phyloP scores from a whole-genome alignment of 352 stramenopile genomes.

The Globisporangium canariense region DNA sequence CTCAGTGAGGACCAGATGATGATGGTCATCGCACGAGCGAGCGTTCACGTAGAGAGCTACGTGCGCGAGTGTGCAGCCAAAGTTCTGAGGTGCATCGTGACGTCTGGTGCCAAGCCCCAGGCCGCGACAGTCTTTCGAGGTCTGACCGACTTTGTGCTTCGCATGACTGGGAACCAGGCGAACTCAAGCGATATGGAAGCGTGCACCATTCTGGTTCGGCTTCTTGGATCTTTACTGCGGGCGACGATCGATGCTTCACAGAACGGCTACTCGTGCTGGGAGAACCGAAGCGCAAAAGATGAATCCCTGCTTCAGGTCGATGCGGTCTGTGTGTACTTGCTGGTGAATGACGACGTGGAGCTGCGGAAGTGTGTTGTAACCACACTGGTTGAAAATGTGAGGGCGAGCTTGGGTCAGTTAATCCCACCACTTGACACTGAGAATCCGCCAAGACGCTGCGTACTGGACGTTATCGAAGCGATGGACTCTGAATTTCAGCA shows the following conservation, averaged over 20 bases:
- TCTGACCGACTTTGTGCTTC: conserved; percentile 62
- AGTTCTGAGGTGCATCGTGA: conserved; percentile 37
- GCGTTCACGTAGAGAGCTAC: conserved; percentile 38
- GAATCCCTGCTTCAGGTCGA: conserved; percentile 69
- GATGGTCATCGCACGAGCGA: conserved; percentile 45
- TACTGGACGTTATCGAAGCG: conserved; percentile 21
- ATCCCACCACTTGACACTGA: not conserved
- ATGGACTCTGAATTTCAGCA: conserved; percentile 27
- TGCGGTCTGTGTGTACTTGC: conserved; percentile 49
- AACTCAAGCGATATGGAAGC: conserved; percentile 28
- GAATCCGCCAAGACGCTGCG: not conserved
- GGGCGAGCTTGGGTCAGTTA: not conserved
- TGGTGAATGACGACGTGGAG: conserved; percentile 38
- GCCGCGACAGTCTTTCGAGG: conserved; percentile 40
- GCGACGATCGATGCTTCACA: conserved; percentile 4
- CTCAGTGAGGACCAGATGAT: conserved; percentile 67
- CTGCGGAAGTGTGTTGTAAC: conserved; percentile 27
- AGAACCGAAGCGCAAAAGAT: conserved; percentile 24
- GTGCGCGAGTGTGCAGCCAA: conserved; percentile 39
- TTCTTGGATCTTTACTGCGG: conserved; percentile 32
- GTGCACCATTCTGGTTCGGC: conserved; percentile 29
- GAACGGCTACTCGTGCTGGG: conserved; percentile 24
- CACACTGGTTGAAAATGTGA: not conserved
- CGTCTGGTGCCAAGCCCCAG: conserved; percentile 9
- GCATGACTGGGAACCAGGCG: conserved; percentile 36